Base-by-base conservation (phyloP, 495 filamentous ascomycete species). In the Aspergillus olivimuriae region DNA sequence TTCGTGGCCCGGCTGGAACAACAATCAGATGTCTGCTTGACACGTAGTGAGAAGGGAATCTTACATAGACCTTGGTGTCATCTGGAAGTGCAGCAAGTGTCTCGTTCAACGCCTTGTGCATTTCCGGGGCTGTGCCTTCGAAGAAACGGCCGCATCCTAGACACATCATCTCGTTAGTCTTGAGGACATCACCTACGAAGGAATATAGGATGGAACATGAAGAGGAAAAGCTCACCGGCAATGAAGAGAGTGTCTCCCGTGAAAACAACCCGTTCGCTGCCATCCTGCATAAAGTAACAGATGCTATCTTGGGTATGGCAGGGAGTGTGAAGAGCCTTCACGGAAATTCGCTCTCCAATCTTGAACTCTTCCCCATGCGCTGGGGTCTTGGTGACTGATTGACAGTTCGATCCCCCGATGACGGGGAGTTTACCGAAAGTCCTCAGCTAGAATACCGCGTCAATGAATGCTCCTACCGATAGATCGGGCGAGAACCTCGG, bases 291-390 rank as follows among this genome's bases (percentile, higher is more conserved):
- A 39, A 77, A 78, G 52, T 79, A 98, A 75, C 92, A 97, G 52
- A 98, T 95, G 56, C 89, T 95, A 62, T 98, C 92, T 64, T 96
- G 92, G 2, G 92, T 98, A 60, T 98, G 94, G 61, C 92, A 98
- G 3, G 92, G 92, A 6, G 92, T 98, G 65, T 97, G 84, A 18
- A 97, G 65, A n/a, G 86, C 86, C 56, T 79, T 92, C 40, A 96
- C 88, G 2, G 75, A 75, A 55, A 98, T 91, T 28, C 69, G 66
- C 42, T 83, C 77, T 44, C 94, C 92, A 45, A 97, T 81, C 51
- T 78, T 84, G 73, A 96, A 96, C 10, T 63, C 77, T 52, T 86
- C 78, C 20, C 79, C 81, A 63, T 97, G 77, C 2, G 64, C 62
- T 1, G 89, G 88, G 0, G 83, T 89, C 48, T 69, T 68, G 12